Percentiles rank a stretch among this genome's conserved stretches.
Evolutionary conservation across 2,329 filamentous ascomycete genomes (phyloP).

Genomic region (Dendryphion nanum): DNA sequence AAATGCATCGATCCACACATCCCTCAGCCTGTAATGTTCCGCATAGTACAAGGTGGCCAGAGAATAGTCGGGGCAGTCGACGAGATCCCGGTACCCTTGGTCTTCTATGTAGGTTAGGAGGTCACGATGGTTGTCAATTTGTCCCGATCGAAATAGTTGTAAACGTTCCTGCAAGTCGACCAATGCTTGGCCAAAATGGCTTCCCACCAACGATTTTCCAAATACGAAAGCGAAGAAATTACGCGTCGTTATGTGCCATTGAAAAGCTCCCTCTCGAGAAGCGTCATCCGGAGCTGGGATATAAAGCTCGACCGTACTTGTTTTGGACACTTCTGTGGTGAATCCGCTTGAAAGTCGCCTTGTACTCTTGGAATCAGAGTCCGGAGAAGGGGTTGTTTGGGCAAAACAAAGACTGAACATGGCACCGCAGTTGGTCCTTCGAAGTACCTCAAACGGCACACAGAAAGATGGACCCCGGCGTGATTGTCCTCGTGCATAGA

Average conservation of each 20-base stretch:
- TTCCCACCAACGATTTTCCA: slow-evolving; percentile 65
- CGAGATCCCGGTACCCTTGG: slow-evolving; percentile 68
- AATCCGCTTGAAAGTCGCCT: slow-evolving; percentile 17
- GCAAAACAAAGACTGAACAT: slow-evolving; percentile 53
- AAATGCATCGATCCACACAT: slow-evolving; percentile 73
- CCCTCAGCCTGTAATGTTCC: slow-evolving; percentile 61
- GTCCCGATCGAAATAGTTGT: slow-evolving; percentile 56
- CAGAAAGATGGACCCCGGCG: slow-evolving; percentile 66
- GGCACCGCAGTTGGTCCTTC: slow-evolving; percentile 58
- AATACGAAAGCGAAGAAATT: slow-evolving; percentile 75
- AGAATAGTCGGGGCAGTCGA: slow-evolving; percentile 65
- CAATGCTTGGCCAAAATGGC: slow-evolving; percentile 63
- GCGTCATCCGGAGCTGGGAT: slow-evolving; percentile 62
- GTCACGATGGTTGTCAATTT: slow-evolving; percentile 59
- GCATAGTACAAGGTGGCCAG: slow-evolving; percentile 66
- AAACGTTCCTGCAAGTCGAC: slow-evolving; percentile 65
- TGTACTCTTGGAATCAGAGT: slow-evolving; percentile 7
- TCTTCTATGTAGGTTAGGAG: slow-evolving; percentile 65
- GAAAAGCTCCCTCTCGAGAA: slow-evolving; percentile 55
- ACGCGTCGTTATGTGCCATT: slow-evolving; percentile 66
- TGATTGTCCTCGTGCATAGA: slow-evolving; percentile 66
- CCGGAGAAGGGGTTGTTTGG: slow-evolving; percentile 22
- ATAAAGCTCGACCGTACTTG: slow-evolving; percentile 57
- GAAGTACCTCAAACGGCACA: slow-evolving; percentile 58
- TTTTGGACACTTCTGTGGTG: slow-evolving; percentile 42